Evolutionary conservation across 1,284 basidiomycete species (phyloP).

Genomic region (Pyrrhoderma noxium): DNA sequence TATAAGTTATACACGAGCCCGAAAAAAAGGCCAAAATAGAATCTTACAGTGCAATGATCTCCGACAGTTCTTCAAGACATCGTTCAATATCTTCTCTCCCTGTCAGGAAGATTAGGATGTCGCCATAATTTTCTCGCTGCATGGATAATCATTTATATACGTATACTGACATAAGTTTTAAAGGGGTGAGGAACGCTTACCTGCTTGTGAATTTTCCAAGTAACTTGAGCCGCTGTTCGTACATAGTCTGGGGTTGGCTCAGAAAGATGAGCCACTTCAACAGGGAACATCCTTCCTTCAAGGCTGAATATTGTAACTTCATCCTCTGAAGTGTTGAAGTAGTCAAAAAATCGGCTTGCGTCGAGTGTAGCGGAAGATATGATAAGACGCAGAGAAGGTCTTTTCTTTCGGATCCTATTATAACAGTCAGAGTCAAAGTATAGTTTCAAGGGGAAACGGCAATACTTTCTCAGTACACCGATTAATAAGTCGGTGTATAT

Average conservation of each 20-base stretch:
- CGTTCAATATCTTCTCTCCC: conserved; percentile 96
- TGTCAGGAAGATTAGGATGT: conserved; percentile 90
- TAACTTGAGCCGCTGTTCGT: conserved; percentile 74
- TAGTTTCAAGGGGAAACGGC: conserved; percentile 20
- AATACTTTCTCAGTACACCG: conserved; percentile 84
- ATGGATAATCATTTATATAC: conserved; percentile 4
- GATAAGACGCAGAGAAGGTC: conserved; percentile 83
- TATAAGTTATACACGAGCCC: not conserved
- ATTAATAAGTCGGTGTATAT: conserved; percentile 92
- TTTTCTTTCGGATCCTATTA: conserved; percentile 76
- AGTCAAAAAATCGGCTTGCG: conserved; percentile 81
- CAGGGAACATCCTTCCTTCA: conserved; percentile 90
- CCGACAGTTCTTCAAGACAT: conserved; percentile 75
- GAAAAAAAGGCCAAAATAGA: conserved; percentile 14
- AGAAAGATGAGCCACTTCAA: conserved; percentile 73
- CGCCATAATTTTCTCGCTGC: conserved; percentile 53
- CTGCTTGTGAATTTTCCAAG: conserved; percentile 82
- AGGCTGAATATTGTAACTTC: conserved; percentile 80
- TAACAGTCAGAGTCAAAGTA: conserved; percentile 23
- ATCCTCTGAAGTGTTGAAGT: conserved; percentile 60
- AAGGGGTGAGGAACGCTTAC: conserved; percentile 33
- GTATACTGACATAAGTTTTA: not conserved
- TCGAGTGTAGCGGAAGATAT: conserved; percentile 96
- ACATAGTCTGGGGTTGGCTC: conserved; percentile 79
- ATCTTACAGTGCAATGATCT: conserved; percentile 67